These are phyloP conservation scores for Apiotrichum domesticum DNA, from an alignment of 1,284 basidiomycete genomes.

Conservation along the genomic window DNA sequence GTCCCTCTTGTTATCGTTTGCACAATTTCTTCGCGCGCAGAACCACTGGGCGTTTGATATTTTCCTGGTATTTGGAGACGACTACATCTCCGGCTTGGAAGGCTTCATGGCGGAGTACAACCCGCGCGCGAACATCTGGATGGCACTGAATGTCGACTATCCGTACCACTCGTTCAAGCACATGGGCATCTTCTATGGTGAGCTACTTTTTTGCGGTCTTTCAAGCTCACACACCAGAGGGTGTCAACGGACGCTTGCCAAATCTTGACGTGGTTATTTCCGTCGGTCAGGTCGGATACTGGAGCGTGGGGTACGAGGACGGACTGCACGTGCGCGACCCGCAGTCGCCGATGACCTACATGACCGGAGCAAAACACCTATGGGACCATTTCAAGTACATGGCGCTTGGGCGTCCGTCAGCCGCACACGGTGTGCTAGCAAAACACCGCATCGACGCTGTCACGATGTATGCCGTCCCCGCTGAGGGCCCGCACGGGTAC, in stretches of 20 bases:
- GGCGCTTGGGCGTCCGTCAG: conserved; percentile 42
- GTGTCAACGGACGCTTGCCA: conserved; percentile 85
- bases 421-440: conserved; percentile 49
- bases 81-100: conserved; percentile 82
- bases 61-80: conserved; percentile 83
- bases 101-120: conserved; percentile 86
- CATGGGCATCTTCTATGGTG: conserved; percentile 83
- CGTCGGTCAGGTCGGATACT: conserved; percentile 64
- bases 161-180: conserved; percentile 94
- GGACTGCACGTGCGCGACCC: conserved; percentile 65
- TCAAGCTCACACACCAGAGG: conserved; percentile 58
- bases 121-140: conserved; percentile 82
- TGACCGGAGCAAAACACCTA: conserved; percentile 31
- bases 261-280: conserved; percentile 94
- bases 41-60: conserved; percentile 93
- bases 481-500: conserved; percentile 89
- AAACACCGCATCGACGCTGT: conserved; percentile 87
- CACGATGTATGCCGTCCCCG: conserved; percentile 81
- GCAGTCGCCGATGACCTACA: conserved; percentile 7
- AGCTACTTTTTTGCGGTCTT: conserved; percentile 23
- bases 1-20: conserved; percentile 72
- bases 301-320: conserved; percentile 65
- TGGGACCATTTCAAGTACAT: conserved; percentile 37
- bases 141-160: conserved; percentile 88
- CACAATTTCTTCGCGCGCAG: conserved; percentile 74